A percentile compares a stretch with the other conserved stretches of the same genome.
Evolutionary conservation across 2,329 filamentous ascomycete species (phyloP).

Genomic region (Paecilomyces formosus): DNA sequence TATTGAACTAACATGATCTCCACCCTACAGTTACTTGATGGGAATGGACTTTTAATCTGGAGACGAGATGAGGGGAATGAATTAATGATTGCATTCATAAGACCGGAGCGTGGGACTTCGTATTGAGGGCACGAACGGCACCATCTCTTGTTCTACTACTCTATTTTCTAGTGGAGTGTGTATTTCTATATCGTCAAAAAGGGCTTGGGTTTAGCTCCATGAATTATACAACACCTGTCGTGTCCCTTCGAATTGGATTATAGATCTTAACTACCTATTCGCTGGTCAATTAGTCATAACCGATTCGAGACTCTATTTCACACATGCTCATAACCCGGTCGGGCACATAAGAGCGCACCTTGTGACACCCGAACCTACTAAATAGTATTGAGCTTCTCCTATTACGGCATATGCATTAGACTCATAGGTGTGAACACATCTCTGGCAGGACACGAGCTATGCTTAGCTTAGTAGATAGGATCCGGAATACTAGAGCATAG

Average conservation of each 20-base stretch:
- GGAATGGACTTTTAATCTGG: constrained; percentile 61
- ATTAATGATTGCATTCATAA: not conserved
- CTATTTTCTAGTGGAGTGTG: not conserved
- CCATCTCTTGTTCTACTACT: not conserved
- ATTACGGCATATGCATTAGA: no score
- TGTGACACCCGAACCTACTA: no score
- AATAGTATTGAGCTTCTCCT: no score
- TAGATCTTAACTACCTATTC: no score
- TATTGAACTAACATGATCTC: constrained; percentile 28
- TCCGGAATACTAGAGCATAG: no score
- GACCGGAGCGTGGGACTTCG: not conserved
- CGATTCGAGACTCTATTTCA: no score
- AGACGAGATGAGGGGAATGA: not conserved
- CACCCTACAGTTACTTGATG: constrained; percentile 50
- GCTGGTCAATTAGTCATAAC: no score
- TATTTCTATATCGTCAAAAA: not conserved
- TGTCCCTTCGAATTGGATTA: not conserved
- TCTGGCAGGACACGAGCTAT: no score
- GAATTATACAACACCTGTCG: not conserved
- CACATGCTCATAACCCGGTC: no score
- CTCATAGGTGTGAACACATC: no score
- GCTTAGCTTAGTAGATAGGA: no score
- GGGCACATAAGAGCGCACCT: no score
- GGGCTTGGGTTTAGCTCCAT: not conserved
- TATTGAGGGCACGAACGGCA: not conserved